Evolutionary conservation across 345 rosid species (phyloP), one percentile per base, ranked within the genome.

Genomic region (Populus nigra): DNA sequence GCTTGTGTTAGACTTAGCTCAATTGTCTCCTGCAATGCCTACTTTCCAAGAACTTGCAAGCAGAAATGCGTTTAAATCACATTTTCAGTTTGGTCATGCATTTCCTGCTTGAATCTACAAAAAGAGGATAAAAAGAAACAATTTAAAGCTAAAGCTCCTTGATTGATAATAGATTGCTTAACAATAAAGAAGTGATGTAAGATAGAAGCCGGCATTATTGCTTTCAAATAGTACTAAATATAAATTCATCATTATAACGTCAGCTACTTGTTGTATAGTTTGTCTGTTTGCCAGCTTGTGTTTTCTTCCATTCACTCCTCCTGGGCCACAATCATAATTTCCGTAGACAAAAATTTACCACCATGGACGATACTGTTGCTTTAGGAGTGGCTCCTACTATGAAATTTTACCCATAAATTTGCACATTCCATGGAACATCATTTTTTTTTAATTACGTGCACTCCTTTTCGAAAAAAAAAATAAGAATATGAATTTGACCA

Each of bases 251-350:
- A 47, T 47, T 36, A 69, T 65, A 84, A 69, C 65, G 77, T 73
- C 81, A 63, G 68, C 73, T 76, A 79, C 71, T 22, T 63, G 82
- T 78, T 63, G 82, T 78, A 74, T 83, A 78, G 65, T 84, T 79
- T 86, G 86, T 86, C 87, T 63, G 83, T 16, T 80, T 75, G 50
- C 67, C 77, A 67, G 29, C 74, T 71, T 77, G 77, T 50, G 73
- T 83, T 76, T 71, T 71, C 55, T 65, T 73, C 73, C 55, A 43
- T 69, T 50, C 67, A 35, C 23, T 7, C 31, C 43, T 62, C 55
- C 31, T 53, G 84, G 87, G 76, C 87, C 88, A 86, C 87, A 84
- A 73, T 53, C 47, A 69, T 72, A 68, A 66, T 71, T 59, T 45
- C 72, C 39, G 45, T 2, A 36, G 41, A 29, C 59, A 73, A 75